These are phyloP conservation scores for Nemania serpens DNA, from an alignment of 2,329 filamentous ascomycete genomes.

Conservation along the genomic window DNA sequence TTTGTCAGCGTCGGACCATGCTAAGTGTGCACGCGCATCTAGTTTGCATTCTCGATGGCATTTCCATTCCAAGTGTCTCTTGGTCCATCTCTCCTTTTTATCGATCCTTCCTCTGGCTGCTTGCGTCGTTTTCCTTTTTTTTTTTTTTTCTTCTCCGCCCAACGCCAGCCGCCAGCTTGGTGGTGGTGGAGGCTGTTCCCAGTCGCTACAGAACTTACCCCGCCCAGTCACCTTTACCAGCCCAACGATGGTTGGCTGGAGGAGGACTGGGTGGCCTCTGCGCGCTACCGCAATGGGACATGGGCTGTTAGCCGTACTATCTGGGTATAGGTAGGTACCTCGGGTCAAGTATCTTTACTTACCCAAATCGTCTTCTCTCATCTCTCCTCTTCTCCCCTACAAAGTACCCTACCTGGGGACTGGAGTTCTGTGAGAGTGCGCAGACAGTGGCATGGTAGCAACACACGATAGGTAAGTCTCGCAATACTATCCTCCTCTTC, in stretches of 20 bases:
- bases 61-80: not conserved
- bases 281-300: slow-evolving; percentile 23
- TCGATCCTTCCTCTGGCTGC: not conserved
- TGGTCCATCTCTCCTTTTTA: not conserved
- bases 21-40: not conserved
- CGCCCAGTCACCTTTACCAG: slow-evolving; percentile 17
- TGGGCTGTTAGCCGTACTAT: slow-evolving; percentile 4
- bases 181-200: slow-evolving; percentile 23
- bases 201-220: slow-evolving; percentile 18
- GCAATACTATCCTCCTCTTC: slow-evolving; percentile 5
- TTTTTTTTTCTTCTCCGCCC: slow-evolving; percentile 10
- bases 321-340: slow-evolving; percentile 13
- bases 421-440: not conserved
- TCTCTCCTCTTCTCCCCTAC: too few relatives aligned
- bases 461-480: slow-evolving; percentile 12
- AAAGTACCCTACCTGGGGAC: too few relatives aligned
- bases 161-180: slow-evolving; percentile 12
- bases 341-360: not conserved
- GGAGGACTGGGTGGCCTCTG: slow-evolving; percentile 15
- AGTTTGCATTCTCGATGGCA: not conserved
- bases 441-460: slow-evolving; percentile 9
- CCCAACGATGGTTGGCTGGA: slow-evolving; percentile 19
- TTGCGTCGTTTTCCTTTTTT: not conserved
- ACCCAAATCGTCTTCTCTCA: too few relatives aligned
- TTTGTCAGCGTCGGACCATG: not conserved